Base-by-base conservation (phyloP, 1,284 basidiomycete species). In the Boletus smithii region DNA sequence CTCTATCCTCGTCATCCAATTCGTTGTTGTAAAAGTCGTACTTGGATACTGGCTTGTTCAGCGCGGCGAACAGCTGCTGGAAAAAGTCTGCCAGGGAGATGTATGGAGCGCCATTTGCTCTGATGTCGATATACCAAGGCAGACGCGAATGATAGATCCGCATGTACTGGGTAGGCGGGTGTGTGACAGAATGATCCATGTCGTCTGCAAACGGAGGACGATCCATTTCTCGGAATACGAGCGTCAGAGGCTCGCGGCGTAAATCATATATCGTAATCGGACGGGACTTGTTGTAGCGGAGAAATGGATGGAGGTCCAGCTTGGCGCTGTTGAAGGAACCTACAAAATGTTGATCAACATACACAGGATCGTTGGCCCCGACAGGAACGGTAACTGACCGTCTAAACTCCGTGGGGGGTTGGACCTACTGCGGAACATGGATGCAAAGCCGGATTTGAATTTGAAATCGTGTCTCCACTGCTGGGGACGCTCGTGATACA, bases 91-190 rank as follows among this genome's bases (percentile, higher is more conserved):
- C 65, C 3, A 84, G 62, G 4, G 79, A 82, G 34, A 82, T 69
- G 9, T 79, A 82, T n/a, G 74, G 60, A 1, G 72, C 69, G 17
- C 56, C 57, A 14, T 66, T 64, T n/a, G 68, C 62, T 16, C 58
- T 57, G 20, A 80, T 66, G 45, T 80, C 77, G 59, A 83, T 74
- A 58, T 74, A 78, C 80, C 81, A 83, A 2, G 80, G 81, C 8
- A 80, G 61, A 26, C 68, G 68, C 0, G 72, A 64, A 57, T 79
- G 76, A 51, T 71, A 76, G 42, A 83, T 51, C 10, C 75, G 73
- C 66, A 82, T 72, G 49, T 67, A 66, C 18, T 65, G 53, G 1
- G 72, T 62, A 0, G 76, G 63, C 0, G 80, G 80, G 27, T 69
- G 66, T 22, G 73, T 75, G 9, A 69, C 73, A 26, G 73, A 66